Base-by-base conservation (phyloP, 1,284 basidiomycete species). In the Ceratobasidium sp. region DNA sequence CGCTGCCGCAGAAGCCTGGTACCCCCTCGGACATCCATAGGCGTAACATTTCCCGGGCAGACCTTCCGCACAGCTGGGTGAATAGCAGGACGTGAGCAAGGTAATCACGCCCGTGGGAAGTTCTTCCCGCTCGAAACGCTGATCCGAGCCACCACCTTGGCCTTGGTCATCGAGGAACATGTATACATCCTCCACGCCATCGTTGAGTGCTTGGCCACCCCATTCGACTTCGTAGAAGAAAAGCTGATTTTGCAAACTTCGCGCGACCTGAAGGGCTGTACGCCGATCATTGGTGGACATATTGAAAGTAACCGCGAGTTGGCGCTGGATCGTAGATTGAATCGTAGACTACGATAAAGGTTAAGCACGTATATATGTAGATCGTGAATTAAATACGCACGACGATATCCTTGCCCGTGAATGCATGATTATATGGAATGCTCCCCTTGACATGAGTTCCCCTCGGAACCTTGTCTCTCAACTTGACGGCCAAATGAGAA, bases 211-310 rank as follows among this genome's bases (percentile, higher is more conserved):
- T 28, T 90, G 89, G 72, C 91, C 89, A 41, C 94, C 95, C 94
- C 96, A 98, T 80, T 98, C 96, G 7, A 98, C 96, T 80, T 99
- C 97, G 80, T 97, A 95, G 80, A 98, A 96, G 85, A 96, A 98
- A 7, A 98, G 86, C 80, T 97, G 94, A 75, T 88, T 91, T 78
- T 98, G 96, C 35, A 99, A 84, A 75, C 92, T 93, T 32, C 94
- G 89, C 0, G 95, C 96, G 14, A 98, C 90, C 77, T 90, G 88
- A 13, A 98, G 84, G 1, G 96, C 95, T 14, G 91, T 90, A 30
- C 92, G 87, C 2, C 95, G 86, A 78, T 95, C 93, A 71, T 85
- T 86, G 0, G 87, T 87, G 0, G 88, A 86, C 35, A 89, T 86
- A 14, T 89, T 87, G 74, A 95, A 90, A 73, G 90, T 92, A 71